Evolutionary conservation across 495 filamentous ascomycete species (phyloP), one percentile per base, ranked within the genome.

Genomic region (Rhizodiscina lignyota): DNA sequence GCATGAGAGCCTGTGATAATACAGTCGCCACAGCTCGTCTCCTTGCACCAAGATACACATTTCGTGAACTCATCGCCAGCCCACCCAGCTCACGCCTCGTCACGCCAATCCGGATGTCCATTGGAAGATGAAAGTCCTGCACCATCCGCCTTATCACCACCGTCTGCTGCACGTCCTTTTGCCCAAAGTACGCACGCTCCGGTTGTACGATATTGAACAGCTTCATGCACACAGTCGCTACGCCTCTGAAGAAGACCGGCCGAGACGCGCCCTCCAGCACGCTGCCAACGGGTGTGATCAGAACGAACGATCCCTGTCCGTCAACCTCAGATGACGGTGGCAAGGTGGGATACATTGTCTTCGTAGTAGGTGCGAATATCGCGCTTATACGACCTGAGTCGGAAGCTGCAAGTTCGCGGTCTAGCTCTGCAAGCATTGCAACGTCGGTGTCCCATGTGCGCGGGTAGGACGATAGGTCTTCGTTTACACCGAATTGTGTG

Each of bases 81-180:
- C 91, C 89, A 55, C 89, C 83, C 1, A 52, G 32, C 39, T 91
- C 85, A n/a, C 89, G 64, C 26, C 68, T 54, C 1, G 89, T 97
- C 3, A 66, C 52, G 2, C 77, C 73, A 23, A 96, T 63, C 4
- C 74, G 61, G 1, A 96, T 72, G 30, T 83, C 67, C 2, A 70
- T 79, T 17, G 77, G 68, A n/a, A 96, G 47, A 50, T 79, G 76
- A 43, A 99, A 86, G 49, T 99, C 89, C 42, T 69, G 58, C 2
- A 94, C 80, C 72, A 99, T 69, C 5, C 79, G 69, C 53, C 69
- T 72, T 48, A 99, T 81, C 4, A 99, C 68, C 5, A 87, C 80
- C 0, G 83, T 91, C 59, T 99, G 89, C 58, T 99, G 89, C 13
- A 94, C 72, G 48, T 99, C 89, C 60, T 99, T 96, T 58, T 96